Evolutionary conservation across 1,284 basidiomycete species (phyloP), one percentile per base, ranked within the genome.

Genomic region (Vanrija sp.): DNA sequence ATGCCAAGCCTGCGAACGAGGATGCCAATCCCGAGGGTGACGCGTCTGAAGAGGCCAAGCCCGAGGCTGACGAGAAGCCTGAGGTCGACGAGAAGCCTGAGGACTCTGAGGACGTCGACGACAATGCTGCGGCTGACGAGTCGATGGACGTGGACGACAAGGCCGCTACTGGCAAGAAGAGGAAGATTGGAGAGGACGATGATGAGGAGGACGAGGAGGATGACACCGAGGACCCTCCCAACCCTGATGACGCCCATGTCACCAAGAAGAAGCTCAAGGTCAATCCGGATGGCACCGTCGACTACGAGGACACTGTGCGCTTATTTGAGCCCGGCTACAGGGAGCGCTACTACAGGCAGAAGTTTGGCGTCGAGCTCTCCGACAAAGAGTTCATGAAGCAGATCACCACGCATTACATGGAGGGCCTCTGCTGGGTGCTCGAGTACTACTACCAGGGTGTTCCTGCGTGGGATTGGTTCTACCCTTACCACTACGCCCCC

Each of bases 381-480:
- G 90, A 98, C 67, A 77, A 71, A 5, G 85, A 86, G 59, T 89
- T 92, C 75, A 83, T 85, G 58, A 86, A 85, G 68, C 74, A 82
- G 58, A 72, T 99, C 54, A 88, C 91, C 4, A 84, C 83, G 60
- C 78, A 80, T 38, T 99, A 99, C 74, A 82, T 98, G 55, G 94
- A 98, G 78, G 96, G 96, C 43, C 81, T 99, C 49, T 86, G 86
- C 55, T 98, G 96, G 96, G 96, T 99, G 0, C 78, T 99, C 50
- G 87, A 89, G 57, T 98, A 98, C 78, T 98, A 98, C 73, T 99
- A 98, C 76, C 95, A 98, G 83, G 96, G 96, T 63, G 91, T 91
- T 69, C 92, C 95, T 5, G 95, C 93, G 1, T 99, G 96, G 96
- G 86, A 93, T 68, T 99, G 96, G 96, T 99, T 88, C 78, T 98